Percentiles rank a stretch among this genome's conserved stretches.
Conservation (phyloP, 257 asterid species). For the Linaria vulgaris region DNA sequence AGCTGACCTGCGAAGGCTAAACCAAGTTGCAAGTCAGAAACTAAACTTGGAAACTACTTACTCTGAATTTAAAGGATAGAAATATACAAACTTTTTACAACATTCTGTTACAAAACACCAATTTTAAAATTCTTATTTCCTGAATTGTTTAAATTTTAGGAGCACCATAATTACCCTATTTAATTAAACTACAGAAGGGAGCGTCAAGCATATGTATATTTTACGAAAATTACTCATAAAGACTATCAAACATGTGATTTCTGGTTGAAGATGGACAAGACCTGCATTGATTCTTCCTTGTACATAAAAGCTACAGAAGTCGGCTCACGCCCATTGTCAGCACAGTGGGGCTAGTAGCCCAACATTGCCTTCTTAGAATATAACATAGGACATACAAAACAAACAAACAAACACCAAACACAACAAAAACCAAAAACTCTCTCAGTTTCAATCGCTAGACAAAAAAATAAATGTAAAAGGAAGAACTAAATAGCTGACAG, state of each 20-base stretch:
- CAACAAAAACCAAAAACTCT: constrained; percentile 91
- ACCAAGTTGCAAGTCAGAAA: constrained; percentile 6
- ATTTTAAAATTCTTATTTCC: no score
- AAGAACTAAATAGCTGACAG: constrained; percentile 41
- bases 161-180: constrained; percentile 20
- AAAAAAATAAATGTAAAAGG: constrained; percentile 37
- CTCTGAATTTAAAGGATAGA: no score
- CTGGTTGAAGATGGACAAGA: constrained; percentile 96
- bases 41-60: constrained; percentile 19
- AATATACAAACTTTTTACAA: no score
- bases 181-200: constrained; percentile 21
- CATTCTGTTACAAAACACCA: no score
- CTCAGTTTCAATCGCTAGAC: constrained; percentile 84
- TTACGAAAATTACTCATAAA: constrained; percentile 38
- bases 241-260: constrained; percentile 73
- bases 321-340: constrained; percentile 99
- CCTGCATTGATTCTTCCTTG: constrained; percentile 91
- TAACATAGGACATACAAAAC: constrained; percentile 95
- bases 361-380: constrained; percentile 97
- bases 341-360: constrained; percentile 98
- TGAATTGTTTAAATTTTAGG: neutral
- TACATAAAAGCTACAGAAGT: constrained; percentile 98
- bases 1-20: constrained; percentile 10
- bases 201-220: constrained; percentile 24
- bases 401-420: constrained; percentile 97